Conservation (phyloP, 2,329 filamentous ascomycete species). For the Colletotrichum filicis region DNA sequence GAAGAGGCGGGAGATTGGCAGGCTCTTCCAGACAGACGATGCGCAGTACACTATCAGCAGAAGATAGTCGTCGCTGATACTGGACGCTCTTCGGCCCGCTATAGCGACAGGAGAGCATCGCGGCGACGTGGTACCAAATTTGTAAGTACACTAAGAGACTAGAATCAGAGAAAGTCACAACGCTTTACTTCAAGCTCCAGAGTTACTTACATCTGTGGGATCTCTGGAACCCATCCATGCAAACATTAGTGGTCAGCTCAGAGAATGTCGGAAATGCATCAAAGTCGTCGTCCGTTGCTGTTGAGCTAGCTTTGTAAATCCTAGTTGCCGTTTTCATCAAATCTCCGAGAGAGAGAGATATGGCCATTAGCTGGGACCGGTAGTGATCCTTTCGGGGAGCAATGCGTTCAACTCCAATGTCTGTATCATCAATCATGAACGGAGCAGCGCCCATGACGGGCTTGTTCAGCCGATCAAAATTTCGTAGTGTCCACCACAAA, state of each 20-base stretch:
- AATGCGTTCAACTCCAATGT: conserved; percentile 32
- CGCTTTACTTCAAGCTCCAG: not conserved
- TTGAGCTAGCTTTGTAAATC: conserved; percentile 37
- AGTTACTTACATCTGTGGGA: conserved; percentile 30
- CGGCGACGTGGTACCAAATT: conserved; percentile 38
- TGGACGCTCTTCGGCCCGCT: conserved; percentile 36
- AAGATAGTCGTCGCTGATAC: conserved; percentile 34
- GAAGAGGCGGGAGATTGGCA: conserved; percentile 33
- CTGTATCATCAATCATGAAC: conserved; percentile 39
- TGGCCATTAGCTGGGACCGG: conserved; percentile 29
- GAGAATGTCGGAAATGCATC: conserved; percentile 31
- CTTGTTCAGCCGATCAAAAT: conserved; percentile 38
- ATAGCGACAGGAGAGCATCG: conserved; percentile 38
- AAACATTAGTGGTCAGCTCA: conserved; percentile 1
- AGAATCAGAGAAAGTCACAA: not conserved
- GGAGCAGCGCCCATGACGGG: conserved; percentile 38
- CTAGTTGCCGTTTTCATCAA: conserved; percentile 36
- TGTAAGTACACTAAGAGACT: conserved; percentile 33
- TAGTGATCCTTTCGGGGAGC: conserved; percentile 3
- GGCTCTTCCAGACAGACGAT: conserved; percentile 27
- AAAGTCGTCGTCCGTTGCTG: conserved; percentile 26
- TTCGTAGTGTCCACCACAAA: conserved; percentile 37
- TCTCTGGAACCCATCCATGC: conserved; percentile 25
- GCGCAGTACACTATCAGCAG: conserved; percentile 31
- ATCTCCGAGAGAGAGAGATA: conserved; percentile 34